Evolutionary conservation across 768 basidiomycete genomes (phyloP), one percentile per base, ranked within the genome.

Genomic region (Tricholoma sp.): DNA sequence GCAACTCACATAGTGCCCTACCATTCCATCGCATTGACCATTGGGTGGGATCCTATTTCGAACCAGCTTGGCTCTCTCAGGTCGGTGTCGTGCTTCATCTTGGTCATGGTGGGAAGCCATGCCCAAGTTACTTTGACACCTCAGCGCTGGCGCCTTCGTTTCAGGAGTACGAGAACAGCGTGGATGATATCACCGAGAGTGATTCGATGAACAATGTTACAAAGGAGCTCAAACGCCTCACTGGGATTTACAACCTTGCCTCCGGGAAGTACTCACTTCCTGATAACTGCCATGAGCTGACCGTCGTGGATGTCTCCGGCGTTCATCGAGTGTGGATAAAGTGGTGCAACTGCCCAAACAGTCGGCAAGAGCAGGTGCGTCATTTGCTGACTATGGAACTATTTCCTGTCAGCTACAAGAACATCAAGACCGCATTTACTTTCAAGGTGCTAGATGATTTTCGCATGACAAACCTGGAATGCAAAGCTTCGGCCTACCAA

Each of bases 1-100:
- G 13, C 2, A 10, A 17, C 1, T 5, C 10, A 6, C 18, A 48
- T 31, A 8, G 9, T 6, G 4, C 18, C 5, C 15, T 18, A 1
- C 57, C 60, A 6, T 53, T 64, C 11, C 63, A 66, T 53, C 29
- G 58, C 9, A 51, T 66, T 44, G 42, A 63, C 34, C 24, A 36
- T n/a, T 66, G 65, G 65, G 64, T 55, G 7, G 61, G 63, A 1
- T 28, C 6, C 1, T 54, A 58, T 32, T 65, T 58, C 41, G 48
- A 53, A 2, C 17, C 37, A 4, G 57, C 56, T 1, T 48, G 34
- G 36, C 50, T 65, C 8, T 60, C 55, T 55, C 55, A 65, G 45
- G 48, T 54, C 3, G 58, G 64, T 9, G 36, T 42, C 2, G 44
- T 57, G 8, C 20, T 65, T 11, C 8, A 55, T 1, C 15, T 63